phyloP scores from a whole-genome alignment of 768 basidiomycete species.

The Termitomyces sp. region DNA sequence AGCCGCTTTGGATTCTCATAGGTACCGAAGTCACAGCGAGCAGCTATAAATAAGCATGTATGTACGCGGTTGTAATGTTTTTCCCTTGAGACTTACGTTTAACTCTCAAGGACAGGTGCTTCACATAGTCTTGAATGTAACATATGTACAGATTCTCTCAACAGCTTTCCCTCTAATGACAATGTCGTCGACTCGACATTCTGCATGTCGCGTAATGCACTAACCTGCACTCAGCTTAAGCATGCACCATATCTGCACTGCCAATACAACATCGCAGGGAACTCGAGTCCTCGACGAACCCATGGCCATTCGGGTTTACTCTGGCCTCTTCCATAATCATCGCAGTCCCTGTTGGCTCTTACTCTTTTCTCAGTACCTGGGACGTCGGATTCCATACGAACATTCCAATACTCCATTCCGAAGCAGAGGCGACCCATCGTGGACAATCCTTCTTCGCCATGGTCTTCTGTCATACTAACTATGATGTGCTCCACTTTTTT shows the following conservation, averaged over 20 bases:
- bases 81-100: neutral
- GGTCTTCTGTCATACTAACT: neutral
- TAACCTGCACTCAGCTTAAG: no score
- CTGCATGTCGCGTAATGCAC: neutral
- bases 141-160: neutral
- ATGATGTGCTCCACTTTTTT: neutral
- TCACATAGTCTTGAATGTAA: neutral
- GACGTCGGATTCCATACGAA: no score
- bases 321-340: no score
- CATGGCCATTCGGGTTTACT: no score
- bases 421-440: neutral
- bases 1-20: constrained; percentile 7
- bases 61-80: neutral
- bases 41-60: neutral
- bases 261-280: no score
- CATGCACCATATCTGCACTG: no score
- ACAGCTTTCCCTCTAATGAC: neutral
- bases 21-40: neutral
- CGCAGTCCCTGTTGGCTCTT: no score
- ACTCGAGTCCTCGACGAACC: no score
- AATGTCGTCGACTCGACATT: neutral
- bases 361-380: no score
- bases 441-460: neutral
- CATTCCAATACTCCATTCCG: neutral
- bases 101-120: neutral